Evolutionary conservation across 306 rosid species (phyloP), one percentile per base, ranked within the genome.

Genomic region (Notholithocarpus densiflorus): DNA sequence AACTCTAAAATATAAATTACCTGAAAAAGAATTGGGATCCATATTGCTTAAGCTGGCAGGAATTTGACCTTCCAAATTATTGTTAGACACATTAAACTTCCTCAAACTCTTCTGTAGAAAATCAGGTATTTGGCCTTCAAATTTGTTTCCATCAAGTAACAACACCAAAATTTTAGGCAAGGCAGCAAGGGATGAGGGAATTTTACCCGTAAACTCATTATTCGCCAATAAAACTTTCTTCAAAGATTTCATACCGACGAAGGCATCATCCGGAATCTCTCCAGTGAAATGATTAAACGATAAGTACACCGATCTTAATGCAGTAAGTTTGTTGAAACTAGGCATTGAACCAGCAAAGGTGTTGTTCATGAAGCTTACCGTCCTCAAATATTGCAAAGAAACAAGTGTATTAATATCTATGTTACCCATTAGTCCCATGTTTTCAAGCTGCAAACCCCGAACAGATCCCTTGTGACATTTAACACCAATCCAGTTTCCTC

Each of bases 291-390:
- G 97, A 32, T 95, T 95, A 29, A 79, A 85, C 3, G 97, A 89
- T 61, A 95, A 62, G 80, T 70, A 93, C 18, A 93, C 53, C 5
- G 96, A 83, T 71, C 81, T 88, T 56, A 95, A 56, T 51, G 65
- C 75, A 15, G 81, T 80, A 2, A 93, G 56, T 73, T 57, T 52
- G 57, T 77, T 87, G 1, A 95, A 5, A 31, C 81, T 60, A 1
- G 99, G 99, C 73, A 90, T 66, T 8, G 91, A 79, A 18, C 99
- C 99, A 13, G 56, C 81, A 72, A 95, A 88, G 6, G 96, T 85
- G 71, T 95, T 95, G 83, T 93, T 95, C 99, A 88, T 90, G 56
- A 95, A 75, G 88, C 96, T 89, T 7, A 95, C 3, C 0, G 87
- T 72, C 19, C 89, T 75, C 62, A 95, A 79, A 21, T 45, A 75